A percentile compares a stretch with the other conserved stretches of the same genome.
These are phyloP conservation scores for Penicillium sp. DNA, from an alignment of 2,329 filamentous ascomycete genomes.

Conservation along the genomic window DNA sequence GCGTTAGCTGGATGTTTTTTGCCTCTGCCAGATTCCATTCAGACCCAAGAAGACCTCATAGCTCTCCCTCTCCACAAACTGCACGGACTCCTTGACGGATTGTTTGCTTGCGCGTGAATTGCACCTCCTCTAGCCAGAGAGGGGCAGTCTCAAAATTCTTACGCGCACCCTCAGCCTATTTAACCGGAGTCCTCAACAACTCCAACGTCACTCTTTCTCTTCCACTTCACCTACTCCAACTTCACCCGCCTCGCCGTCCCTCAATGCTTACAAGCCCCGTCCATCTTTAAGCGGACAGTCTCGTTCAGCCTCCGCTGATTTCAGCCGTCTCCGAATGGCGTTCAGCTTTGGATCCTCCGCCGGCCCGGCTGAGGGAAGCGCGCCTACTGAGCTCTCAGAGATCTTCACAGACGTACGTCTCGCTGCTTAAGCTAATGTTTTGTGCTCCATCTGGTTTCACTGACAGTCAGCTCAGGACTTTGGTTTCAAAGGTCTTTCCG, in stretches of 20 bases:
- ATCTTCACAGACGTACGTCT: constrained; percentile 70
- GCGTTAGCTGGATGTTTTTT: constrained; percentile 17
- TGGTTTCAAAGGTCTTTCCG: constrained; percentile 72
- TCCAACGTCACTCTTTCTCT: constrained; percentile 42
- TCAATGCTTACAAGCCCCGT: constrained; percentile 35
- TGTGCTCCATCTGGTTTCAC: not conserved
- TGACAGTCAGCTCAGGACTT: constrained; percentile 50
- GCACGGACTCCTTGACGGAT: constrained; percentile 8
- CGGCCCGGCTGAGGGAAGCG: constrained; percentile 35
- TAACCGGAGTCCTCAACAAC: constrained; percentile 38
- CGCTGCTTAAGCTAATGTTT: constrained; percentile 1
- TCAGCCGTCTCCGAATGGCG: constrained; percentile 49
- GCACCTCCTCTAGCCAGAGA: constrained; percentile 22
- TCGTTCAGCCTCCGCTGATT: constrained; percentile 35
- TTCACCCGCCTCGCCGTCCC: constrained; percentile 28
- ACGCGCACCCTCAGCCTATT: constrained; percentile 39
- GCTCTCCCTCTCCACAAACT: constrained; percentile 4
- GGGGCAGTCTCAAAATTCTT: constrained; percentile 37
- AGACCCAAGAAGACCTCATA: constrained; percentile 8
- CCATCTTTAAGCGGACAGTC: constrained; percentile 31
- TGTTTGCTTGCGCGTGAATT: constrained; percentile 3
- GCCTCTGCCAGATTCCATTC: constrained; percentile 16
- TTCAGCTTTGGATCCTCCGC: constrained; percentile 54
- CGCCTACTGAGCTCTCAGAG: constrained; percentile 58
- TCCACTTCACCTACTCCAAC: constrained; percentile 27